Base-by-base conservation (phyloP, 129 eudicot species). In the Flaveria ramosissima region DNA sequence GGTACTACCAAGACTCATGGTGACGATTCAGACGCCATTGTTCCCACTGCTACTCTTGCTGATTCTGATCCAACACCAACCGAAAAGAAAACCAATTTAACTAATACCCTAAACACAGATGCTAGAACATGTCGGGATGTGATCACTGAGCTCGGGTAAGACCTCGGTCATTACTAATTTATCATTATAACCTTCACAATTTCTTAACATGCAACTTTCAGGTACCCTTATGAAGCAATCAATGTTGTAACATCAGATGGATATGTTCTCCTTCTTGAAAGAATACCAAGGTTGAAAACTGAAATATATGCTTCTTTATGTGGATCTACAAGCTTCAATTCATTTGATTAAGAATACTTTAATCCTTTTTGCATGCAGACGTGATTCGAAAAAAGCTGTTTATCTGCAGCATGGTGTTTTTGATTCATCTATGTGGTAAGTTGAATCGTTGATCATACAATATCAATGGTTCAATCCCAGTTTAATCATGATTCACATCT, bases 391-490 rank as follows among this genome's bases (percentile, higher is more conserved):
- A 70, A 91, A 94, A 77, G 99, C 83, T 71, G 99, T 89, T 72
- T 94, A 89, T 85, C 80, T 94, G 70, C 99, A 91, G 63, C 99
- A 94, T 80, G 99, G 99, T 56, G 88, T 94, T 41, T 79, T 94
- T 69, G 97, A 94, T 88, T 89, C 97, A 24, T 91, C 99, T 9
- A 89, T 94, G 97, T 96, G 99, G 99, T 91, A 76, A 89, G 97
- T 77, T 70, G 53, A 48, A 48, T 48, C 50, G n/a, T n/a, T 48
- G 60, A 59, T 45, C 69, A 11, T 64, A 10, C 23, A 17, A 23
- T 24, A 7, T 20, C 47, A n/a, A 21, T 12, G 10, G 15, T 50
- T 72, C 32, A 36, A 19, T 73, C 51, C 48, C 13, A 32, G 1
- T 20, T 50, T 48, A 65, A 64, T 65, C 1, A 16, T 57, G 30